Conservation (phyloP, 106 monocot species). For the Allium sativum region DNA sequence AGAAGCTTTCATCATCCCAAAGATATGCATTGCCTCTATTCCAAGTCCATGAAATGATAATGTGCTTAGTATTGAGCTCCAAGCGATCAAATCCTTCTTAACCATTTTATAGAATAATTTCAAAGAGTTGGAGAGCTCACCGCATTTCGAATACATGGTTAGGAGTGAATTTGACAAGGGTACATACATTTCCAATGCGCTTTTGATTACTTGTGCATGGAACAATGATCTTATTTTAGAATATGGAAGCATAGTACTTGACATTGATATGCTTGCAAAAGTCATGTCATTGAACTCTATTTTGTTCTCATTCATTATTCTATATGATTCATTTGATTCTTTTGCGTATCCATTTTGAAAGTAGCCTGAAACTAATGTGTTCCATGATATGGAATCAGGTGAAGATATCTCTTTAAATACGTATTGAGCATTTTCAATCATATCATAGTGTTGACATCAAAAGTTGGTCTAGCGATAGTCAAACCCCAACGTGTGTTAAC, state of each 20-base stretch:
- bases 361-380: conserved; percentile 32
- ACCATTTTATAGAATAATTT: conserved; percentile 7
- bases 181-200: conserved; percentile 10
- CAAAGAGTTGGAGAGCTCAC: conserved; percentile 12
- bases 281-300: conserved; percentile 25
- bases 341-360: conserved; percentile 28
- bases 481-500: no score
- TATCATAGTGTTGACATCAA: no score
- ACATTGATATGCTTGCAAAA: conserved; percentile 21
- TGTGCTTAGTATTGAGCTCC: conserved; percentile 30
- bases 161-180: conserved; percentile 31
- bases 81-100: conserved; percentile 20
- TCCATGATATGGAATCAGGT: conserved; percentile 34
- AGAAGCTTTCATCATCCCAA: conserved; percentile 16
- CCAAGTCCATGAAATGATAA: conserved; percentile 22
- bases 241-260: conserved; percentile 18
- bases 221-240: conserved; percentile 21
- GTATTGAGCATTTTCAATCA: conserved; percentile 11
- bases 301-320: conserved; percentile 12
- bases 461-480: no score
- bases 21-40: conserved; percentile 15
- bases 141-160: conserved; percentile 32
- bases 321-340: conserved; percentile 16
- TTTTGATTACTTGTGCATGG: conserved; percentile 26
- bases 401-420: conserved; percentile 23